Conservation (phyloP, 1,284 basidiomycete genomes). For the Ceratobasidium theobromae region DNA sequence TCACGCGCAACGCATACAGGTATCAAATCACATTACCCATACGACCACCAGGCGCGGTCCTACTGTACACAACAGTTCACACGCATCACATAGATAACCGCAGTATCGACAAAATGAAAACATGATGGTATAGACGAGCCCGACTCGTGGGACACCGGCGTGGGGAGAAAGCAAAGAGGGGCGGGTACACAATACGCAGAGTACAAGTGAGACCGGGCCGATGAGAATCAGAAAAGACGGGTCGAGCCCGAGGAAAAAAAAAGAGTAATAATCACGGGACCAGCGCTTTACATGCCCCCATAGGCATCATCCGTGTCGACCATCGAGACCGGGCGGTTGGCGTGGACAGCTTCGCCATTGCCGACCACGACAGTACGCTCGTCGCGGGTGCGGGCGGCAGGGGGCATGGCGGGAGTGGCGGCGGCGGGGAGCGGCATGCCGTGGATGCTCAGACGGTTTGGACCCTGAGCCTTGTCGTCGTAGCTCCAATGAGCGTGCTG, state of each 20-base stretch:
- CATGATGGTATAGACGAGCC: no score
- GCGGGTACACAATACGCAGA: no score
- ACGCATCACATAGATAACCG: no score
- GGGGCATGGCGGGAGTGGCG: neutral
- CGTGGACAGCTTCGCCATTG: neutral
- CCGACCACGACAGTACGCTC: conserved; percentile 11
- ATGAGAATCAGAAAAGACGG: no score
- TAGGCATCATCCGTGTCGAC: conserved; percentile 31
- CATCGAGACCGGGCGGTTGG: conserved; percentile 24
- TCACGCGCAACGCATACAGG: no score
- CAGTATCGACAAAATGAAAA: no score
- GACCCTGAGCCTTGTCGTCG: conserved; percentile 19
- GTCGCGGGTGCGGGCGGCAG: conserved; percentile 12
- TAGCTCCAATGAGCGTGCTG: conserved; percentile 33
- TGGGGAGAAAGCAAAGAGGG: no score
- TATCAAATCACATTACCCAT: no score
- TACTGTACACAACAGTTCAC: no score
- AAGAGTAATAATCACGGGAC: neutral
- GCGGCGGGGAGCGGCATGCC: neutral
- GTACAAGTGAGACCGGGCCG: no score
- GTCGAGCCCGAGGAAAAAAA: neutral
- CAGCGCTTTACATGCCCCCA: conserved; percentile 28
- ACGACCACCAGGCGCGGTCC: no score
- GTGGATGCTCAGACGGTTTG: conserved; percentile 8
- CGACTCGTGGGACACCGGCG: no score